Percentiles rank a stretch among this genome's conserved stretches.
These are phyloP conservation scores for Magnaporthiopsis poae DNA, from an alignment of 2,329 filamentous ascomycete genomes.

Conservation along the genomic window DNA sequence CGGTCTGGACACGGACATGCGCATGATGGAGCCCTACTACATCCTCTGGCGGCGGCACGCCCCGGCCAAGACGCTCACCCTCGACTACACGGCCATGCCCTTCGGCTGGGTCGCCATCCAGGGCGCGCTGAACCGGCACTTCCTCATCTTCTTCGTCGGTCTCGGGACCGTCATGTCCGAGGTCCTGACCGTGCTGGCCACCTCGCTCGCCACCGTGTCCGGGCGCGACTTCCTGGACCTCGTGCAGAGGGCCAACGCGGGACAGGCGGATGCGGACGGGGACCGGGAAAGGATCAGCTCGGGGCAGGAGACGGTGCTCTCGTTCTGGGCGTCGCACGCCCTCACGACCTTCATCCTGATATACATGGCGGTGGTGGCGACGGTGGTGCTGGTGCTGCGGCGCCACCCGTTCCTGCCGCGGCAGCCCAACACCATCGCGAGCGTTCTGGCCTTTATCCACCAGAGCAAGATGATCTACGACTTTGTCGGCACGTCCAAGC, in stretches of 20 bases:
- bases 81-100: conserved; percentile 65
- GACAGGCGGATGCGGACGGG: conserved; percentile 12
- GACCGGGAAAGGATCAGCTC: conserved; percentile 36
- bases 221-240: conserved; percentile 44
- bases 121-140: conserved; percentile 54
- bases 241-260: background rate
- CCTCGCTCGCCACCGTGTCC: conserved; percentile 54
- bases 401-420: conserved; percentile 64
- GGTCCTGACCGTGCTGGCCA: conserved; percentile 59
- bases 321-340: conserved; percentile 57
- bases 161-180: conserved; percentile 65
- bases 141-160: conserved; percentile 57
- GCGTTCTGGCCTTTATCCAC: conserved; percentile 67
- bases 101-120: conserved; percentile 55
- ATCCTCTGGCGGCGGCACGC: conserved; percentile 58
- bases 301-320: conserved; percentile 50
- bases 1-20: conserved; percentile 57
- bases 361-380: conserved; percentile 52
- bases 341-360: conserved; percentile 55
- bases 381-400: conserved; percentile 50
- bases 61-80: conserved; percentile 53
- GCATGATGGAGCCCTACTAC: conserved; percentile 67
- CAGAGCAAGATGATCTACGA: conserved; percentile 70
- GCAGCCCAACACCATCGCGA: conserved; percentile 69
- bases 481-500: conserved; percentile 61